phyloP scores from a whole-genome alignment of 2,329 filamentous ascomycete genomes.

The Colletotrichum sp. region DNA sequence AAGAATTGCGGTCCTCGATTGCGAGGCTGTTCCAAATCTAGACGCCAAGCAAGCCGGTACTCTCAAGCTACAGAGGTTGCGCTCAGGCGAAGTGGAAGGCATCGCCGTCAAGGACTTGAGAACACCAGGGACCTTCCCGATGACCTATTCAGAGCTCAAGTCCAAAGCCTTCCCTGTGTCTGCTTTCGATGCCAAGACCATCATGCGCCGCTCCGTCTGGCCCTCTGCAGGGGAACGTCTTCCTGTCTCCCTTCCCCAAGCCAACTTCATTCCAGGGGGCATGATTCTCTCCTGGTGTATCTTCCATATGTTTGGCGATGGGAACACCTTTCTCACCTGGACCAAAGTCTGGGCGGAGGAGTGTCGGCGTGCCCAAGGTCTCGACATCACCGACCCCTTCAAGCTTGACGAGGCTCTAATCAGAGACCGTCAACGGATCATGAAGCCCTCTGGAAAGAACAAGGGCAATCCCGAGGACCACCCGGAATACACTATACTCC shows the following conservation, averaged over 20 bases:
- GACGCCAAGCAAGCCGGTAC: neutral
- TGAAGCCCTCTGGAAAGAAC: neutral
- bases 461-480: neutral
- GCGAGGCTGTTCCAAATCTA: constrained; percentile 32
- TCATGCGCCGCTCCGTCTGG: neutral
- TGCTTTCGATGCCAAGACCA: neutral
- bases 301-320: neutral
- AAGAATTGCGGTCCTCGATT: constrained; percentile 29
- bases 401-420: neutral
- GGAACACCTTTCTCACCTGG: neutral
- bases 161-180: neutral
- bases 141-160: constrained; percentile 2
- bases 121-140: neutral
- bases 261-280: constrained; percentile 9
- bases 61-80: neutral
- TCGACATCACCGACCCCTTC: neutral
- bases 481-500: constrained; percentile 10
- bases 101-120: constrained; percentile 4
- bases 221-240: neutral
- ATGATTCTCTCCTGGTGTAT: constrained; percentile 2
- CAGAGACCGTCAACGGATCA: neutral
- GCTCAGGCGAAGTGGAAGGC: neutral
- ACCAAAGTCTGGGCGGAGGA: constrained; percentile 5
- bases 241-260: neutral
- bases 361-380: constrained; percentile 2